Conservation (phyloP, 2,329 filamentous ascomycete genomes). For the Aspergillus vadensis region DNA sequence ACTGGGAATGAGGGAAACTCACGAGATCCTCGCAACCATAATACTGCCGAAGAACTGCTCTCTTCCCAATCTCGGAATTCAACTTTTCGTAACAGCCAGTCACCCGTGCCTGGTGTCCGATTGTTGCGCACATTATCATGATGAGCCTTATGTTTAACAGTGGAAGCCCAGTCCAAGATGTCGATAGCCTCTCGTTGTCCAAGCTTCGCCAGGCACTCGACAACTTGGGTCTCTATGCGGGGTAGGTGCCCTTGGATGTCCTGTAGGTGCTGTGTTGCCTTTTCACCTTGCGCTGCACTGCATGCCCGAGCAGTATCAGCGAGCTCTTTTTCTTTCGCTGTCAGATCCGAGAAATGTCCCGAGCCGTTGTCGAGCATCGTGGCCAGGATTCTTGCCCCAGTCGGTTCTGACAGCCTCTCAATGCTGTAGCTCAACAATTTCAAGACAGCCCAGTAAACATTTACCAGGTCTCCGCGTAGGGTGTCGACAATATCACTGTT, state of each 20-base stretch:
- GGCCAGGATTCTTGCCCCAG: background rate
- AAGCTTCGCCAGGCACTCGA: background rate
- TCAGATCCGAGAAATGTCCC: background rate
- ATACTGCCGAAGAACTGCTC: constrained; percentile 16
- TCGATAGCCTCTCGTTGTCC: constrained; percentile 2
- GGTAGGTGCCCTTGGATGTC: background rate
- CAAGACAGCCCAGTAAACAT: background rate
- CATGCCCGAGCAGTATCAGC: background rate
- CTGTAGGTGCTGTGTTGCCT: constrained; percentile 1
- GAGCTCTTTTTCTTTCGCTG: background rate
- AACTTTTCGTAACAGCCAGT: constrained; percentile 21
- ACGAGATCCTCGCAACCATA: constrained; percentile 24
- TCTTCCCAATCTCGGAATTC: constrained; percentile 20
- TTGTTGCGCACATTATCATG: constrained; percentile 14
- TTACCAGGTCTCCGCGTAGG: background rate
- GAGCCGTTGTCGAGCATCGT: constrained; percentile 4
- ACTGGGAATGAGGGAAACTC: background rate
- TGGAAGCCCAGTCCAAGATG: constrained; percentile 24
- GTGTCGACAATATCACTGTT: background rate
- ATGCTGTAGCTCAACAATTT: background rate
- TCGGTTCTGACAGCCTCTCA: background rate
- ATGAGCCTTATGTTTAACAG: constrained; percentile 19
- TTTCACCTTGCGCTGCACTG: background rate
- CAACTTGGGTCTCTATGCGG: background rate
- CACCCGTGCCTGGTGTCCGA: constrained; percentile 17